phyloP scores from a whole-genome alignment of 164 flowering plant genomes.

The Nymphaea colorata region DNA sequence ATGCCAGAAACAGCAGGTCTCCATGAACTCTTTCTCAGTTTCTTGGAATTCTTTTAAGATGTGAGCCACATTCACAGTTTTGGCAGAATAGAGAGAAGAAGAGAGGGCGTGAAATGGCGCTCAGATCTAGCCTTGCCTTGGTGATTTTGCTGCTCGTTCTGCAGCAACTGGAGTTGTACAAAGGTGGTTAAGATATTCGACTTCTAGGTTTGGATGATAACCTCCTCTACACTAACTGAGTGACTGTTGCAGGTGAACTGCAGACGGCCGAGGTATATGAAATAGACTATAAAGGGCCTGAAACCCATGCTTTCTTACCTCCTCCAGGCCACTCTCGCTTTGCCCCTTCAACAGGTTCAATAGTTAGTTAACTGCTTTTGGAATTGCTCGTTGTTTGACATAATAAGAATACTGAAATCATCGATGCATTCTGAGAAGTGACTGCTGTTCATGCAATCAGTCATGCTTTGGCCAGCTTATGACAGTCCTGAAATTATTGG shows the following conservation, averaged over 20 bases:
- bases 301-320: conserved; percentile 61
- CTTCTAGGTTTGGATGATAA: neutral
- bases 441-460: too few relatives aligned
- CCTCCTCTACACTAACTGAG: neutral
- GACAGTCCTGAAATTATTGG: too few relatives aligned
- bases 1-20: too few relatives aligned
- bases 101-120: neutral
- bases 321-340: conserved; percentile 27
- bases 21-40: neutral
- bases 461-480: too few relatives aligned
- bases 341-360: neutral
- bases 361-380: neutral
- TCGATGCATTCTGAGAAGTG: too few relatives aligned
- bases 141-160: neutral
- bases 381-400: neutral
- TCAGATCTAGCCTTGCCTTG: neutral
- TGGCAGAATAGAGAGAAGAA: neutral
- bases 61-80: neutral
- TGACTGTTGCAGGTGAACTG: neutral
- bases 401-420: too few relatives aligned
- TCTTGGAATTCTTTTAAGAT: neutral
- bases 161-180: neutral
- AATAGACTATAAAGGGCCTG: conserved; percentile 86
- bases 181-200: neutral
- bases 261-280: conserved; percentile 33